Evolutionary conservation across 2,329 filamentous ascomycete species (phyloP), one percentile per base, ranked within the genome.

Genomic region (Aschersonia sp.): DNA sequence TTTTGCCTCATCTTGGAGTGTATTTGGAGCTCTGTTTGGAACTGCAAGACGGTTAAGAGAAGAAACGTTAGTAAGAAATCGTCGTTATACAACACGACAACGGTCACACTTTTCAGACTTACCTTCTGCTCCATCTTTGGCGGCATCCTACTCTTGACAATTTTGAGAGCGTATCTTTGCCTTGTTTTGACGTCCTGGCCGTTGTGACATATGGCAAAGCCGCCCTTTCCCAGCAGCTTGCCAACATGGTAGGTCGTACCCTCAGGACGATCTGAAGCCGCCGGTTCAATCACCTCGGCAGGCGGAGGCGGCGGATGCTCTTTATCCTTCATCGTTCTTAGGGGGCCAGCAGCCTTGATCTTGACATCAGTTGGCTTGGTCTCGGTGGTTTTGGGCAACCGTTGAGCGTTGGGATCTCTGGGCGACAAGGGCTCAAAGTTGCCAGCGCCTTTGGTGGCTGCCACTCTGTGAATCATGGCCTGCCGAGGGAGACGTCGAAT

Each of bases 1-100:
- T 85, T 85, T 61, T 98, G 92, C 50, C 83, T 82, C 80, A 98
- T 91, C 63, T 97, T 98, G 43, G 92, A 96, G 68, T 98, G 92
- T 51, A 98, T 96, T 66, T 97, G 91, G 5, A 98, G 78, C 65
- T 98, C 92, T 29, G 78, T 79, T 79, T 82, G 79, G 57, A 84
- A 82, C 78, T 82, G 9, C 28, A 44, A 9, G 3, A 20, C 20
- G 20, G 20, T 20, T 20, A 20, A 20, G 20, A 20, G 20, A 20
- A 20, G 20, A 20, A 20, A 20, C 20, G 20, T 20, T 20, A 20
- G 20, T 20, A 20, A 20, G 20, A 20, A 1, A 20, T 20, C 20
- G 20, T 20, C 20, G 20, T 20, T 20, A 20, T 20, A 20, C 20
- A 20, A 20, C 20, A 20, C 20, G 20, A 20, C 20, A 20, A 20